Evolutionary conservation across 169 alveolate species (phyloP), one percentile per base, ranked within the genome.

Genomic region (Plasmodium billcollinsi): DNA sequence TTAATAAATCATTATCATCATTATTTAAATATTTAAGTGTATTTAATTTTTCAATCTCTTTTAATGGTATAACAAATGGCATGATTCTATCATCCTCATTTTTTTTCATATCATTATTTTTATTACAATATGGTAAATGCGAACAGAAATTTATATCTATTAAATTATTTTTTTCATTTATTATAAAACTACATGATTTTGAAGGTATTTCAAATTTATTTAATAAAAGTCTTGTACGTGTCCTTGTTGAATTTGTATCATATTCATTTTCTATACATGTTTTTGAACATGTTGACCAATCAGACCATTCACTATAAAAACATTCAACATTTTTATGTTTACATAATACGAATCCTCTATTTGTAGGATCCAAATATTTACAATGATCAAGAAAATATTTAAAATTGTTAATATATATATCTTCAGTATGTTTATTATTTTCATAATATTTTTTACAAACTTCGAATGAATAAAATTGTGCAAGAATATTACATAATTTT

Each of bases 311-410:
- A 9, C 71, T 88, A 61, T 69, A 94, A 33, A 47, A 15, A n/a
- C 91, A 88, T 8, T 21, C 59, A 0, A 76, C 88, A 29, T 74
- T 59, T 14, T 83, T 83, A 65, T 89, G 89, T 49, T 90, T 92
- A 52, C 96, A 94, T 66, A 94, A 75, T 21, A 94, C 91, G 8
- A 88, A 70, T 7, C 96, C 96, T 11, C 61, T 59, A 11, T 94
- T 94, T 5, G 78, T 43, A 18, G 78, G 56, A 59, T 78, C 89
- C 2, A 49, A 6, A 45, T 78, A 78, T 21, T 58, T 29, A 14
- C 89, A 78, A 39, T 39, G 24, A 1, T 78, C 78, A 14, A 29
- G 20, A 45, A 78, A 78, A 20, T 8, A 66, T 43, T 65, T 63
- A 52, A 78, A 78, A 29, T 12, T 15, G 3, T 15, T 4, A 15